These are phyloP conservation scores for Pyrus betulifolia DNA, from an alignment of 306 rosid species.

Conservation along the genomic window DNA sequence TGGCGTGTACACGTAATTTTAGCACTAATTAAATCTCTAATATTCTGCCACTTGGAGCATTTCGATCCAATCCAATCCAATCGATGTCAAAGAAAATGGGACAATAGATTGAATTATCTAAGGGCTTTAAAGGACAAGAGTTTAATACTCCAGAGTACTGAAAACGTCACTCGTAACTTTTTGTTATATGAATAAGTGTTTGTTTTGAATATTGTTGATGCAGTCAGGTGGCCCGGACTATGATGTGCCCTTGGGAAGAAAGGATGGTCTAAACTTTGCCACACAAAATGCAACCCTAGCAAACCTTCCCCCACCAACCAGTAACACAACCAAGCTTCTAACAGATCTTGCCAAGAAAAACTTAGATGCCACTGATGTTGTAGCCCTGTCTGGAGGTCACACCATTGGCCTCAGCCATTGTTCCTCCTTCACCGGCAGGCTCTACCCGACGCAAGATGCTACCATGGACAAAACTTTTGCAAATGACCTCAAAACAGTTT, in stretches of 20 bases:
- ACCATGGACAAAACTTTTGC: conserved; percentile 44
- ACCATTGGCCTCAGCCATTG: conserved; percentile 52
- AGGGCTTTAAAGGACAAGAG: too few relatives aligned
- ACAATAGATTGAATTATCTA: too few relatives aligned
- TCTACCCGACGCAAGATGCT: conserved; percentile 41
- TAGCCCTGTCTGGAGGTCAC: conserved; percentile 59
- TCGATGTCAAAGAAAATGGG: too few relatives aligned
- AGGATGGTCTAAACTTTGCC: conserved; percentile 37
- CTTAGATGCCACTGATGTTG: conserved; percentile 36
- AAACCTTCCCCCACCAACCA: conserved; percentile 32
- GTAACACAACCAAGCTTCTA: conserved; percentile 18
- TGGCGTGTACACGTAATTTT: neutral
- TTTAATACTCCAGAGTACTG: too few relatives aligned
- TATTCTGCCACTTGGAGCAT: too few relatives aligned
- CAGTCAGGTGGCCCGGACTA: conserved; percentile 74
- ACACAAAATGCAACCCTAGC: conserved; percentile 7
- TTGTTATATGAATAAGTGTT: neutral
- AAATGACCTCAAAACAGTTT: conserved; percentile 23
- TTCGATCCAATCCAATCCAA: too few relatives aligned
- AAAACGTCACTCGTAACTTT: too few relatives aligned
- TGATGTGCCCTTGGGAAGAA: conserved; percentile 51
- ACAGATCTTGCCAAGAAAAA: conserved; percentile 13
- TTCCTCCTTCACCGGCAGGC: conserved; percentile 28
- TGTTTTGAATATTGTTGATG: neutral
- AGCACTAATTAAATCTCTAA: neutral